Evolutionary conservation across 257 asterid genomes (phyloP).

Genomic region (Solanum etuberosum): DNA sequence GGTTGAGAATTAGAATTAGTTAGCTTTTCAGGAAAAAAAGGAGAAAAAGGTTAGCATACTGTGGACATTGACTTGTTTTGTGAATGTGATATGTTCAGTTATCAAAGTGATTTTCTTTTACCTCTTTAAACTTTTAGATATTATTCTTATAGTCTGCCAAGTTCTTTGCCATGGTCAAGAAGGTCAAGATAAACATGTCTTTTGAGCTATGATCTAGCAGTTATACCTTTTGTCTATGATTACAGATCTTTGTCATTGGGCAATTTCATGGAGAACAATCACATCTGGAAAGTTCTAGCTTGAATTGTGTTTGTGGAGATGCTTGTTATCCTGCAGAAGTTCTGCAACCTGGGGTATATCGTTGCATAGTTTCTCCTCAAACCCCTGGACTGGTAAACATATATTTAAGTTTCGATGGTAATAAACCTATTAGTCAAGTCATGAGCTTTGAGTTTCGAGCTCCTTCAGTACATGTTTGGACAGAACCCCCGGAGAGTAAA

Average conservation of each 20-base stretch:
- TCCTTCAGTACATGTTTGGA: slow-evolving; percentile 24
- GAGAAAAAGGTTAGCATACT: not conserved
- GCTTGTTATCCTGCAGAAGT: slow-evolving; percentile 38
- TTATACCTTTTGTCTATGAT: not conserved
- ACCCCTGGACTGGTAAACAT: slow-evolving; percentile 57
- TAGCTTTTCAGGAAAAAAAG: not conserved
- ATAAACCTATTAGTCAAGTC: slow-evolving; percentile 67
- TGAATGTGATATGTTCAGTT: not conserved
- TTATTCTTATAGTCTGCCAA: not conserved
- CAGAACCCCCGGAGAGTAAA: slow-evolving; percentile 22
- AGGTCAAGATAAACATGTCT: not conserved
- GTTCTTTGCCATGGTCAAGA: not conserved
- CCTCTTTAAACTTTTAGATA: not conserved
- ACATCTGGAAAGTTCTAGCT: slow-evolving; percentile 24
- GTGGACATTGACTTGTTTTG: not conserved
- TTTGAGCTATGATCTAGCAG: not conserved
- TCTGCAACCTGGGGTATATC: slow-evolving; percentile 74
- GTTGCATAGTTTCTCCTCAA: slow-evolving; percentile 56
- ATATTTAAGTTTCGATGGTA: slow-evolving; percentile 74
- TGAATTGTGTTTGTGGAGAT: slow-evolving; percentile 66
- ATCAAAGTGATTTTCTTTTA: not conserved
- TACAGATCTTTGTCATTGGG: slow-evolving; percentile 81
- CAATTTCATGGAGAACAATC: slow-evolving; percentile 38
- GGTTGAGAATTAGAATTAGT: not conserved
- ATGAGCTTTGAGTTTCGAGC: slow-evolving; percentile 64